Conservation (phyloP, 257 asterid species). For the Nicotiana paniculata region DNA sequence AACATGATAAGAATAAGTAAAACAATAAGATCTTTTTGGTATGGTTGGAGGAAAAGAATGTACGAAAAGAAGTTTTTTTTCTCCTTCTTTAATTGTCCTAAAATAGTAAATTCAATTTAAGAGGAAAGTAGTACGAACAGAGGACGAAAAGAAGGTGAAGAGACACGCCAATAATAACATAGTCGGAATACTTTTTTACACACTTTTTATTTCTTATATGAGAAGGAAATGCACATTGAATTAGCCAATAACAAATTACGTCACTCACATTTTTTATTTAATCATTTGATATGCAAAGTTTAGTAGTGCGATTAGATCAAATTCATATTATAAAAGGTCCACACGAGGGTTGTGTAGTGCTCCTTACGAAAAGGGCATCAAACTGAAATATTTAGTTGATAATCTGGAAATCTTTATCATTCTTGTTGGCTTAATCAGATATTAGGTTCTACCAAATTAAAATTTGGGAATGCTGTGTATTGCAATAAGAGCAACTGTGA, state of each 20-base stretch:
- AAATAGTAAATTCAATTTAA: background rate
- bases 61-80: background rate
- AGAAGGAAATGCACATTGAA: background rate
- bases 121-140: background rate
- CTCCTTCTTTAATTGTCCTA: background rate
- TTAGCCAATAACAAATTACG: background rate
- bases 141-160: background rate
- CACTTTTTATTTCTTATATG: slow-evolving; percentile 1
- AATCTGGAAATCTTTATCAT: background rate
- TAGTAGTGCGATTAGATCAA: background rate
- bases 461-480: background rate
- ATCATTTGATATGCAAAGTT: background rate
- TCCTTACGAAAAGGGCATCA: too few species aligned
- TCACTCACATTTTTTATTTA: background rate
- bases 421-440: background rate
- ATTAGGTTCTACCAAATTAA: background rate
- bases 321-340: background rate
- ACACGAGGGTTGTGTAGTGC: background rate
- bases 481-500: background rate
- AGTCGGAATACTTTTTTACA: background rate
- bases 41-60: background rate
- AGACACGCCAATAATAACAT: background rate
- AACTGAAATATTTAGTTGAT: background rate
- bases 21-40: background rate
- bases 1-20: too few species aligned